A percentile compares a stretch with the other conserved stretches of the same genome.
phyloP scores from a whole-genome alignment of 352 stramenopile genomes.

The Plasmopara halstedii region DNA sequence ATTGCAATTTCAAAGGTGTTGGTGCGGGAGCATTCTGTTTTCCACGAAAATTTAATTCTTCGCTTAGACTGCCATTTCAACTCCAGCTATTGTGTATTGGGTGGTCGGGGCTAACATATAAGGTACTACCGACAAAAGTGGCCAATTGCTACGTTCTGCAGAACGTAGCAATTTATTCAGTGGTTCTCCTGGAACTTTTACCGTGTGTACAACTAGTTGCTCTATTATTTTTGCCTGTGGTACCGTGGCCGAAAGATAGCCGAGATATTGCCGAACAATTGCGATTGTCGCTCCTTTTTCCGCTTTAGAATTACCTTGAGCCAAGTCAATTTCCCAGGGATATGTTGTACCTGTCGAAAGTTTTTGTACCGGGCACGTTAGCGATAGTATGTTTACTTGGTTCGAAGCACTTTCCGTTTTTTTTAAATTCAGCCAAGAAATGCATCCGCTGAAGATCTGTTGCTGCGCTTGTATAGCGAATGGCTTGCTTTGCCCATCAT shows the following conservation, averaged over 20 bases:
- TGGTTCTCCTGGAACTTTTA: slow-evolving; percentile 35
- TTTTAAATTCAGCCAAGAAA: slow-evolving; percentile 53
- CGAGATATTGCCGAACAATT: slow-evolving; percentile 27
- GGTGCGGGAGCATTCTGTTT: slow-evolving; percentile 41
- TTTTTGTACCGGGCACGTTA: slow-evolving; percentile 30
- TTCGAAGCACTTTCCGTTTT: slow-evolving; percentile 39
- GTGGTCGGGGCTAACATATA: slow-evolving; percentile 30
- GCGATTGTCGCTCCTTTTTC: slow-evolving; percentile 35
- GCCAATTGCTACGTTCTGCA: slow-evolving; percentile 15
- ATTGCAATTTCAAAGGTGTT: slow-evolving; percentile 31
- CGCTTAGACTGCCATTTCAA: slow-evolving; percentile 1
- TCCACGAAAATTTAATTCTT: slow-evolving; percentile 18
- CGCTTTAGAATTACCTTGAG: slow-evolving; percentile 37
- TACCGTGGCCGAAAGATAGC: slow-evolving; percentile 40
- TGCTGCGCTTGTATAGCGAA: slow-evolving; percentile 45
- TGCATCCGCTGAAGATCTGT: slow-evolving; percentile 33
- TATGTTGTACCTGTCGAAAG: slow-evolving; percentile 35
- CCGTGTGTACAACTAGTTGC: slow-evolving; percentile 38
- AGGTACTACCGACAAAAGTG: slow-evolving; percentile 20
- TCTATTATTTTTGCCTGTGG: slow-evolving; percentile 39
- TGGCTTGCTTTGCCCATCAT: slow-evolving; percentile 40
- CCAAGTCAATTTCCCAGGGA: slow-evolving; percentile 22
- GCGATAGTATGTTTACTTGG: slow-evolving; percentile 27
- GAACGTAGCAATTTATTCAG: slow-evolving; percentile 25
- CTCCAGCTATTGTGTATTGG: slow-evolving; percentile 13